Percentiles rank a stretch among this genome's conserved stretches.
These are phyloP conservation scores for Hericium coralloides DNA, from an alignment of 768 basidiomycete species.

Conservation along the genomic window DNA sequence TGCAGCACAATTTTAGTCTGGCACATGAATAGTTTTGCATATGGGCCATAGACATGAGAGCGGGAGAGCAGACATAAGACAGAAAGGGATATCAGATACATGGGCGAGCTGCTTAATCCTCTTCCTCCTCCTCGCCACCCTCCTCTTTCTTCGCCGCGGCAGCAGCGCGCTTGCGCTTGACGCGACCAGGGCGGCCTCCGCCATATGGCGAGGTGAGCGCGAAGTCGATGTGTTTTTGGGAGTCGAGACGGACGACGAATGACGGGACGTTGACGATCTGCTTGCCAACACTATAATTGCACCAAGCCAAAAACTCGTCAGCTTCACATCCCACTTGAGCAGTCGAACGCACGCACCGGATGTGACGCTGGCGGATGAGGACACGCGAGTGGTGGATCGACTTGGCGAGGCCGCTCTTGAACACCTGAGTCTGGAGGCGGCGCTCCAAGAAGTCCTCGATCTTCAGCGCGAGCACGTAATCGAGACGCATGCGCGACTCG, in stretches of 20 bases:
- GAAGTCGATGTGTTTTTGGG: constrained; percentile 99
- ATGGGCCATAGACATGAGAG: not conserved
- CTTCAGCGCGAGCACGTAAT: constrained; percentile 99
- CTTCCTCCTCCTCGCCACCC: constrained; percentile 85
- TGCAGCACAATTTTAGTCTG: not conserved
- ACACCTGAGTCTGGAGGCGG: constrained; percentile 97
- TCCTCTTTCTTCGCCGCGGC: constrained; percentile 89
- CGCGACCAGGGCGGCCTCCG: constrained; percentile 89
- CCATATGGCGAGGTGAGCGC: constrained; percentile 94
- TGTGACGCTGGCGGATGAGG: constrained; percentile 96
- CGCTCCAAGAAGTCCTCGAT: constrained; percentile 99
- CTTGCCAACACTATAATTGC: constrained; percentile 75
- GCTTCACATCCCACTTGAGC: not conserved
- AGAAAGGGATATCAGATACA: not conserved
- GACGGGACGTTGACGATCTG: constrained; percentile 99
- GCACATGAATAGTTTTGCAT: constrained; percentile 1
- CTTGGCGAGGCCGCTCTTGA: constrained; percentile 98
- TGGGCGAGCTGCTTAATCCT: constrained; percentile 36
- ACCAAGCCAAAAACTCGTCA: not conserved
- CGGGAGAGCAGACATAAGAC: not conserved
- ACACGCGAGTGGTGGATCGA: constrained; percentile 98
- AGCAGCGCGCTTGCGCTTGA: constrained; percentile 96
- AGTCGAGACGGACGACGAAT: constrained; percentile 98
- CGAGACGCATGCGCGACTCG: constrained; percentile 97
- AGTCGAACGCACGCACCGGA: constrained; percentile 54